A percentile compares a stretch with the other conserved stretches of the same genome.
These are phyloP conservation scores for Sclerotinia subarctica DNA, from an alignment of 2,329 filamentous ascomycete genomes.

Conservation along the genomic window DNA sequence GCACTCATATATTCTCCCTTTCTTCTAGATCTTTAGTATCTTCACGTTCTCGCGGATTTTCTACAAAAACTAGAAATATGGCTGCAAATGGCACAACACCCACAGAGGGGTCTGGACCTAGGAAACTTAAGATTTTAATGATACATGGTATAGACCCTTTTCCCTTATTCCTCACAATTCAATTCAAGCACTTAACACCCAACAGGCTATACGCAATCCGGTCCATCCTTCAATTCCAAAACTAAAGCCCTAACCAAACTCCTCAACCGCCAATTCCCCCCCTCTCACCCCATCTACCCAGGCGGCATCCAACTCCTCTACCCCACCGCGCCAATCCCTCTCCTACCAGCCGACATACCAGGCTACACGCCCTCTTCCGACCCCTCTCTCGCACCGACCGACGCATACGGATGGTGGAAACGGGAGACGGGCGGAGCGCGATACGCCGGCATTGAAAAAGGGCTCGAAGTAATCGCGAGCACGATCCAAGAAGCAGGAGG, in stretches of 20 bases:
- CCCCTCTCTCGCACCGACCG: slow-evolving; percentile 43
- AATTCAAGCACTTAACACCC: background rate
- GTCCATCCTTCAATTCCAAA: slow-evolving; percentile 79
- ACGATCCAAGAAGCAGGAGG: slow-evolving; percentile 61
- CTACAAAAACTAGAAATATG: background rate
- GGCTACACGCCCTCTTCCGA: slow-evolving; percentile 52
- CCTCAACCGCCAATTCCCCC: slow-evolving; percentile 47
- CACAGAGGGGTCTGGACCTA: slow-evolving; percentile 8
- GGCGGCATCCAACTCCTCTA: slow-evolving; percentile 56
- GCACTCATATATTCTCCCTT: background rate
- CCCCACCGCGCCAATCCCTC: slow-evolving; percentile 64
- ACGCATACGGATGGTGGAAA: slow-evolving; percentile 80
- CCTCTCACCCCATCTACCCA: slow-evolving; percentile 46
- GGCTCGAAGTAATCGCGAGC: slow-evolving; percentile 60
- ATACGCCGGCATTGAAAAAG: slow-evolving; percentile 69
- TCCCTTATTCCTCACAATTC: background rate
- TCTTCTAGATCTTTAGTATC: background rate
- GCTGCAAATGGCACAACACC: slow-evolving; percentile 1
- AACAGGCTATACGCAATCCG: slow-evolving; percentile 84
- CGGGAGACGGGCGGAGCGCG: slow-evolving; percentile 59
- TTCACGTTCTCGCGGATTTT: background rate
- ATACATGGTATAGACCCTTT: slow-evolving; percentile 57
- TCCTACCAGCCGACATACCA: slow-evolving; percentile 65
- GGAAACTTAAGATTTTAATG: slow-evolving; percentile 66
- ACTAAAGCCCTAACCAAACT: slow-evolving; percentile 69